A percentile compares a stretch with the other conserved stretches of the same genome.
Conservation (phyloP, 2,329 filamentous ascomycete species). For the Fusarium coffeatum region DNA sequence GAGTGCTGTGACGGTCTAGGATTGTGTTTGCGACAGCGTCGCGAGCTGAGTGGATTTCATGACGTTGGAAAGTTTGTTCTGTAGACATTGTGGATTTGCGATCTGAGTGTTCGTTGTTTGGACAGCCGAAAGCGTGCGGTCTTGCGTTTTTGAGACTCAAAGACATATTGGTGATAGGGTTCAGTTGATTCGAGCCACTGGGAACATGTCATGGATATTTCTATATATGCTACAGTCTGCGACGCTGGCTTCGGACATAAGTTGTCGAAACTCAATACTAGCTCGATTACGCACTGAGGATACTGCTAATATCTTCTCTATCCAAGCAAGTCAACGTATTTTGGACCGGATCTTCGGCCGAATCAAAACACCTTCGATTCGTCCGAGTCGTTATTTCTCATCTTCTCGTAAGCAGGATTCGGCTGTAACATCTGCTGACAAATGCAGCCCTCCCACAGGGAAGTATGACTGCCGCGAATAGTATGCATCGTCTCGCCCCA, state of each 20-base stretch:
- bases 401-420: background rate
- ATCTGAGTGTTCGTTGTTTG: background rate
- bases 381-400: background rate
- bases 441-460: background rate
- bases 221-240: background rate
- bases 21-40: conserved; percentile 9
- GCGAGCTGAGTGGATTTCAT: background rate
- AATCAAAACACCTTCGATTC: background rate
- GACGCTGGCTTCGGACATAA: no score
- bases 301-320: no score
- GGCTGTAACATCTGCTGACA: background rate
- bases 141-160: background rate
- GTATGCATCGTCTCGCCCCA: background rate
- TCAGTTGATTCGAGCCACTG: accelerated
- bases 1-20: conserved; percentile 10
- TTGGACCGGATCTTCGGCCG: background rate
- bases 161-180: background rate
- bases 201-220: background rate
- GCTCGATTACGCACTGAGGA: no score
- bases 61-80: conserved; percentile 1
- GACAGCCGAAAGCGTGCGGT: background rate
- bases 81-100: background rate
- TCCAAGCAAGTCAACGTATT: no score
- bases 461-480: no score
- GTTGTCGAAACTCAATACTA: no score